Conservation (phyloP, 2,329 filamentous ascomycete species). For the Trichoderma endophyticum region DNA sequence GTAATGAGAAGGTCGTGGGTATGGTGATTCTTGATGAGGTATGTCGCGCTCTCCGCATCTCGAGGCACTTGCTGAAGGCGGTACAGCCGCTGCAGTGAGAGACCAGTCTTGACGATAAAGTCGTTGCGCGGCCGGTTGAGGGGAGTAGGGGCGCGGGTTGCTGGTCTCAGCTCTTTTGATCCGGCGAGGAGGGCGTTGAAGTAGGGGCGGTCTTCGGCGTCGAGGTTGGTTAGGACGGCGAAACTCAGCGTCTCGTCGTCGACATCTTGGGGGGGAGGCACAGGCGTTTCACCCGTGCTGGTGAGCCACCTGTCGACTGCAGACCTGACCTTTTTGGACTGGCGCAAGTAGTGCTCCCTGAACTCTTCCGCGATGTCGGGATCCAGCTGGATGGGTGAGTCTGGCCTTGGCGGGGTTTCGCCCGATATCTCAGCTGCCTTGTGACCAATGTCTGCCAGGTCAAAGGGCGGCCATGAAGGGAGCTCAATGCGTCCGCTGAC, state of each 20-base stretch:
- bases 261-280: constrained; percentile 78
- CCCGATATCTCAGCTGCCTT: constrained; percentile 61
- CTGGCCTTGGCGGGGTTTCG: constrained; percentile 55
- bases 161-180: constrained; percentile 53
- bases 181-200: constrained; percentile 77
- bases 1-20: constrained; percentile 86
- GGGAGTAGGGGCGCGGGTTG: constrained; percentile 66
- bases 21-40: constrained; percentile 75
- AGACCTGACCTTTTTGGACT: constrained; percentile 88
- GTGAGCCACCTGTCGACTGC: constrained; percentile 88
- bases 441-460: constrained; percentile 60
- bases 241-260: constrained; percentile 93
- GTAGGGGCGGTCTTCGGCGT: constrained; percentile 68
- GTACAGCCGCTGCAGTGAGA: constrained; percentile 82
- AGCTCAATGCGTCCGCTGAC: constrained; percentile 85
- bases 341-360: constrained; percentile 84
- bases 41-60: constrained; percentile 82
- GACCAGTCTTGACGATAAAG: constrained; percentile 69
- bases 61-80: constrained; percentile 69
- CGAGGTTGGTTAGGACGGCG: constrained; percentile 85
- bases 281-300: constrained; percentile 70
- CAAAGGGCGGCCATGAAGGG: constrained; percentile 85
- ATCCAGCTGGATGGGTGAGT: constrained; percentile 71
- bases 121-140: constrained; percentile 64
- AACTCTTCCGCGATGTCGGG: constrained; percentile 94